These are phyloP conservation scores for Sicyos edulis DNA, from an alignment of 306 rosid genomes.

Conservation along the genomic window DNA sequence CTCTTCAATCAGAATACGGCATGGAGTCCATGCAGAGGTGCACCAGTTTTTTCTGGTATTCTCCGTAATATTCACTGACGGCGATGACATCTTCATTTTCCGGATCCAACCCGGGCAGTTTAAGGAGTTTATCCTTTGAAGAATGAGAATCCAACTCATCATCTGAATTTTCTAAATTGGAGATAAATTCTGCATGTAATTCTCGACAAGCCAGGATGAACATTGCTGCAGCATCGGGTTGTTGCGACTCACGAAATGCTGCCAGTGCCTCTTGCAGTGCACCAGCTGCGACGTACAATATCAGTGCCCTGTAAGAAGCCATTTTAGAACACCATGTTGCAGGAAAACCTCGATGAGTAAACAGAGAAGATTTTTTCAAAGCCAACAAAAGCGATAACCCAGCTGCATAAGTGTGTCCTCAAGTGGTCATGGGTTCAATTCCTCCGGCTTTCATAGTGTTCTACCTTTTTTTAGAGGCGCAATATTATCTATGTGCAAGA, in stretches of 20 bases:
- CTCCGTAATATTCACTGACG: slow-evolving; percentile 69
- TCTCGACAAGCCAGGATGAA: slow-evolving; percentile 93
- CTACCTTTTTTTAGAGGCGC: too few relatives aligned
- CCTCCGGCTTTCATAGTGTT: too few relatives aligned
- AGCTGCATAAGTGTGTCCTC: too few relatives aligned
- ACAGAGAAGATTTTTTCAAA: too few relatives aligned
- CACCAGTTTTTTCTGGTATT: slow-evolving; percentile 81
- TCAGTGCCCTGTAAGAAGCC: slow-evolving; percentile 66
- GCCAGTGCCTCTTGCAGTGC: slow-evolving; percentile 91
- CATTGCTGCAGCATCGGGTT: slow-evolving; percentile 93
- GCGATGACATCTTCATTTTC: slow-evolving; percentile 74
- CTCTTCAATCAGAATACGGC: slow-evolving; percentile 55
- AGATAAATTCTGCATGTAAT: slow-evolving; percentile 52
- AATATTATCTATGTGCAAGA: too few relatives aligned
- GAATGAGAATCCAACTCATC: slow-evolving; percentile 48
- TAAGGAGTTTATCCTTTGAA: slow-evolving; percentile 35
- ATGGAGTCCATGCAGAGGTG: slow-evolving; percentile 93
- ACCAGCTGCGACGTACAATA: slow-evolving; percentile 89
- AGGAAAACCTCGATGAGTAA: slow-evolving; percentile 11
- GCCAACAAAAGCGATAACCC: too few relatives aligned
- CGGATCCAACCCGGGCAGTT: slow-evolving; percentile 66
- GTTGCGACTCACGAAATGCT: slow-evolving; percentile 83
- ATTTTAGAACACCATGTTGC: slow-evolving; percentile 25
- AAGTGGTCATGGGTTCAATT: too few relatives aligned
- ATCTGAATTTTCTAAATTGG: slow-evolving; percentile 36